These are phyloP conservation scores for Pseudocercospora cruenta DNA, from an alignment of 2,329 filamentous ascomycete species.

Conservation along the genomic window DNA sequence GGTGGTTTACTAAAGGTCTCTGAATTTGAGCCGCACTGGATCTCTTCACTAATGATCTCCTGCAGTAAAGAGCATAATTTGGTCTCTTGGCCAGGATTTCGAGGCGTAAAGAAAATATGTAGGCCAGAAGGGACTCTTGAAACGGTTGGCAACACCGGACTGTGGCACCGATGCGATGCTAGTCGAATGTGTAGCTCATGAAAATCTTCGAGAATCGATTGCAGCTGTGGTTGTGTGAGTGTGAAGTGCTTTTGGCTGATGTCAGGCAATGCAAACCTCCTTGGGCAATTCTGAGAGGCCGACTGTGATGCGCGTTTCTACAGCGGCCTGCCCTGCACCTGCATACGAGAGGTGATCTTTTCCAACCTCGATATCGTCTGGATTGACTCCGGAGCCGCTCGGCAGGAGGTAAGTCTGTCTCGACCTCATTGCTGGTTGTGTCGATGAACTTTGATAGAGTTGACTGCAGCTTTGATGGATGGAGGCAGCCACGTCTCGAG, in stretches of 20 bases:
- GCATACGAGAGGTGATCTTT: slow-evolving; percentile 59
- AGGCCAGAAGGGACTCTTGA: slow-evolving; percentile 79
- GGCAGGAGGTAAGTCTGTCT: slow-evolving; percentile 74
- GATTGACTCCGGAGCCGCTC: slow-evolving; percentile 66
- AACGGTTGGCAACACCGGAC: slow-evolving; percentile 68
- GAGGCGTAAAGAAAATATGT: slow-evolving; percentile 76
- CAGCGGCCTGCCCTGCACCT: slow-evolving; percentile 59
- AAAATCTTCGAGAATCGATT: slow-evolving; percentile 63
- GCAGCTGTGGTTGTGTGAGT: slow-evolving; percentile 53
- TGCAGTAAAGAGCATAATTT: slow-evolving; percentile 63
- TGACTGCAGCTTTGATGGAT: neutral
- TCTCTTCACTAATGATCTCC: slow-evolving; percentile 56
- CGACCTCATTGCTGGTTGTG: slow-evolving; percentile 64
- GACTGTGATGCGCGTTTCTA: slow-evolving; percentile 78
- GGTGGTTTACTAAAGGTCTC: slow-evolving; percentile 47
- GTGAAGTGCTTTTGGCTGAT: neutral
- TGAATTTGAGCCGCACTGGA: slow-evolving; percentile 59
- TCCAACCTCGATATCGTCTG: slow-evolving; percentile 63
- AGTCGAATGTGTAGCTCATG: slow-evolving; percentile 80
- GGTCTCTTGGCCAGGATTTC: slow-evolving; percentile 34
- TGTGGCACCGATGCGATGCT: slow-evolving; percentile 63
- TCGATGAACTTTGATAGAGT: neutral
- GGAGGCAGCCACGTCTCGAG: neutral
- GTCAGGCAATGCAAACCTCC: slow-evolving; percentile 52
- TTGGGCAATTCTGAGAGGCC: slow-evolving; percentile 72